Evolutionary conservation across 768 basidiomycete species (phyloP).

Genomic region (Steccherinum ochraceum): DNA sequence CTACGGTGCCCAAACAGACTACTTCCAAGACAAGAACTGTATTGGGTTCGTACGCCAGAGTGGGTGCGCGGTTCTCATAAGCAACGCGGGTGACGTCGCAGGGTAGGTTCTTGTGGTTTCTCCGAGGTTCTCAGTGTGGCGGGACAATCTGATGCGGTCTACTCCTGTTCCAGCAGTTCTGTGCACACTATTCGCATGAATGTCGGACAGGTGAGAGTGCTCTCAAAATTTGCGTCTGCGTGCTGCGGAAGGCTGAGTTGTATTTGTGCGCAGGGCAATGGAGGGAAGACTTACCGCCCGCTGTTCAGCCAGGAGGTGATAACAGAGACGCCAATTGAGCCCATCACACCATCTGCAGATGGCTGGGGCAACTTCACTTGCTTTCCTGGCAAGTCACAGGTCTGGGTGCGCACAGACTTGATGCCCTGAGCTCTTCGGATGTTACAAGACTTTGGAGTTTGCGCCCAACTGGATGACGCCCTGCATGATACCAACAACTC

Average conservation of each 20-base stretch:
- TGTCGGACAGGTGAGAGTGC: constrained; percentile 46
- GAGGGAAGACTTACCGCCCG: constrained; percentile 36
- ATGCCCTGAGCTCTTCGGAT: neutral
- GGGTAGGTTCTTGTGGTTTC: constrained; percentile 2
- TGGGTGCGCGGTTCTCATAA: constrained; percentile 61
- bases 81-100: constrained; percentile 34
- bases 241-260: constrained; percentile 24
- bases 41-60: constrained; percentile 76
- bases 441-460: too few species aligned
- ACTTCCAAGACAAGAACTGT: constrained; percentile 51
- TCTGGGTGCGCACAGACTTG: constrained; percentile 40
- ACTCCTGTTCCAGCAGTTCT: constrained; percentile 19
- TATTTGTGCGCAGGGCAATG: constrained; percentile 21
- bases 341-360: constrained; percentile 41
- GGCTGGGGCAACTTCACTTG: constrained; percentile 69
- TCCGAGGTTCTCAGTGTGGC: neutral
- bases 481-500: too few species aligned
- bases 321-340: constrained; percentile 11
- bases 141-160: neutral
- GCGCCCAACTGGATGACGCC: constrained; percentile 10
- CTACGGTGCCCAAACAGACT: constrained; percentile 59
- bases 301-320: constrained; percentile 30
- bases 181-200: constrained; percentile 57
- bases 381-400: constrained; percentile 45
- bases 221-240: constrained; percentile 1